phyloP scores from a whole-genome alignment of 1,139 yeast species.

The Debaryomycetaceae sp. region DNA sequence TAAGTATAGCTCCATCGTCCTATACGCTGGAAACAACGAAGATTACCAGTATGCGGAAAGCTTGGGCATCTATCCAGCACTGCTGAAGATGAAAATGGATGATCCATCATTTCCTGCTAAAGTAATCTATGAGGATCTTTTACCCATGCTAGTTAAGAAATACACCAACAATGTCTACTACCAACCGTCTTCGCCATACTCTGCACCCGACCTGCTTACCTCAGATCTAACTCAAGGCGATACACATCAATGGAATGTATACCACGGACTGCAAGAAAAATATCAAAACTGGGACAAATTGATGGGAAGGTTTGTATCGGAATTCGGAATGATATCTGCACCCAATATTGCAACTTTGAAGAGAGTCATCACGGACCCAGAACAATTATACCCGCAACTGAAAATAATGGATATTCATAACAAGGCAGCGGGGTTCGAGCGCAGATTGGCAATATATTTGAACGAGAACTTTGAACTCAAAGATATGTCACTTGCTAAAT shows the following conservation, averaged over 20 bases:
- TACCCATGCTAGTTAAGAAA: slow-evolving; percentile 28
- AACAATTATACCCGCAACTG: slow-evolving; percentile 36
- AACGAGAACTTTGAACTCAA: slow-evolving; percentile 36
- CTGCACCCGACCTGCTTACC: slow-evolving; percentile 23
- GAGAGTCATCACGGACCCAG: slow-evolving; percentile 26
- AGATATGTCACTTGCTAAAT: slow-evolving; percentile 29
- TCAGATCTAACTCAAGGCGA: slow-evolving; percentile 39
- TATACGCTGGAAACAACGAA: slow-evolving; percentile 45
- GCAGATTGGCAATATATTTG: slow-evolving; percentile 42
- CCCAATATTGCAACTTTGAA: slow-evolving; percentile 28
- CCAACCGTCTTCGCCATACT: slow-evolving; percentile 44
- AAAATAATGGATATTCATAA: slow-evolving; percentile 36
- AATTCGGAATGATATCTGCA: slow-evolving; percentile 46
- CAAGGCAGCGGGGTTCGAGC: slow-evolving; percentile 43
- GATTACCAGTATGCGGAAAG: slow-evolving; percentile 43
- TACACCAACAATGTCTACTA: slow-evolving; percentile 27
- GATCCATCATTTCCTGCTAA: slow-evolving; percentile 33
- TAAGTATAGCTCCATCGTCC: slow-evolving; percentile 29
- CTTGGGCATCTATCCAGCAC: neutral
- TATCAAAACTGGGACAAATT: slow-evolving; percentile 41
- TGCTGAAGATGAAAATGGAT: neutral
- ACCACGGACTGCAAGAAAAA: slow-evolving; percentile 44
- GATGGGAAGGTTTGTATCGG: slow-evolving; percentile 43
- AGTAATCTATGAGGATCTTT: slow-evolving; percentile 31
- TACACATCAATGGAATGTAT: slow-evolving; percentile 48